Base-by-base conservation (phyloP, 75 land plant genomes). In the Picea glauca region DNA sequence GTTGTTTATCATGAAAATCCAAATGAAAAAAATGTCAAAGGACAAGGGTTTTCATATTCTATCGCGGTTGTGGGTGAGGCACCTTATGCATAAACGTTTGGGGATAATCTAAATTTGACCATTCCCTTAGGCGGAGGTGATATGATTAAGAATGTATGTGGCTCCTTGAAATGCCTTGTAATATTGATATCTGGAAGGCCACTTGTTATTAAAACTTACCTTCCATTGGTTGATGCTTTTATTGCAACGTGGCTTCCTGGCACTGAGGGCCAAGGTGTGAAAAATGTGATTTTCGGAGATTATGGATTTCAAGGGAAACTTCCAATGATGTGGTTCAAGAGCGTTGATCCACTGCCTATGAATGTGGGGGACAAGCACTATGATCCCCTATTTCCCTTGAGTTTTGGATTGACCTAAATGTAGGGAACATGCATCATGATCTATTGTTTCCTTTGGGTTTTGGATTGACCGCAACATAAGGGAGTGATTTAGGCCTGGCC, bases 201-300 rank as follows among this genome's bases (percentile, higher is more conserved):
- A 14, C 57, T 94, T 67, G 92, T 90, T 38, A 84, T 94, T 12
- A 81, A 88, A 77, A 92, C 94, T 13, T 84, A 90, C 60, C 54
- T 94, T 7, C 14, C 60, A 2, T 1, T 15, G 3, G 88, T 94
- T 14, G 88, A 87, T 58, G 94, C 94, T 13, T 79, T n/a, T 57
- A 94, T 94, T 32, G 96, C 96, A 9, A 94, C 95, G 21, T 91
- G 93, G 95, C 84, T 93, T 33, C 95, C 95, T 20, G 93, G 93
- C 7, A 81, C 86, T 33, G 90, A 91, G 81, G 94, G 95, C 60
- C 89, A 85, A 78, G 95, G 95, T 26, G 85, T 93, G 43, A 72
- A 91, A 7, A 91, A 91, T 75, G 94, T 92, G 17, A 79, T 92
- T 8, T 92, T 86, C 58, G 94, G 93, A 14, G 91, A 89, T 73